Evolutionary conservation across 2,329 filamentous ascomycete genomes (phyloP), one percentile per base, ranked within the genome.

Genomic region (Fusarium metavorans): DNA sequence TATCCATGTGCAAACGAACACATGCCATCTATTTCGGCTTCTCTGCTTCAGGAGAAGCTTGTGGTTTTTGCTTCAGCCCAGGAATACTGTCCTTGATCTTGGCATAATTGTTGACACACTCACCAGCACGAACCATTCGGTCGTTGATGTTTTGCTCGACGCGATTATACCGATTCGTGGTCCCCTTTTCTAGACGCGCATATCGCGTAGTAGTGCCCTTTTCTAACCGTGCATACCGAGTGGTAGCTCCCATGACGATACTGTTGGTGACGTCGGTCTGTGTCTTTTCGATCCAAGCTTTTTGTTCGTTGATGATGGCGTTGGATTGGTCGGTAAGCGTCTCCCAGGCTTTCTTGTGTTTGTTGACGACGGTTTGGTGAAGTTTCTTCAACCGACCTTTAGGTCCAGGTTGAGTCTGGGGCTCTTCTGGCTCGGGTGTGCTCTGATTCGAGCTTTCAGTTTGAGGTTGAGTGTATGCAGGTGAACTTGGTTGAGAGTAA

Each of bases 291-390:
- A 52, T 52, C 48, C 25, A n/a, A 27, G 48, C 48, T 13, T n/a
- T 11, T 52, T 52, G 48, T 8, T 76, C 66, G 1, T 60, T 27
- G n/a, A 76, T 74, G 0, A 65, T 50, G 6, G 60, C 37, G 18
- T 64, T 72, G 0, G 74, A 75, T 18, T 73, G 41, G 1, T 70
- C 63, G 14, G 59, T 34, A 7, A 73, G 66, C 1, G 45, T 61
- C 1, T 56, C 48, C 61, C 70, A 67, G 2, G 74, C 72, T n/a
- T 75, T 75, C 9, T 73, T 76, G 11, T 65, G 60, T 16, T 73
- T 75, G 14, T 75, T 72, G 4, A 76, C 56, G 5, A 52, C 48
- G 10, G 59, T 74, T 48, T 75, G 48, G 2, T 66, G 75, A 7
- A 66, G 37, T 6, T 63, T 75, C 34, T 66, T 50, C 11, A 73